These are phyloP conservation scores for Echium plantagineum DNA, from an alignment of 257 asterid genomes.

Conservation along the genomic window DNA sequence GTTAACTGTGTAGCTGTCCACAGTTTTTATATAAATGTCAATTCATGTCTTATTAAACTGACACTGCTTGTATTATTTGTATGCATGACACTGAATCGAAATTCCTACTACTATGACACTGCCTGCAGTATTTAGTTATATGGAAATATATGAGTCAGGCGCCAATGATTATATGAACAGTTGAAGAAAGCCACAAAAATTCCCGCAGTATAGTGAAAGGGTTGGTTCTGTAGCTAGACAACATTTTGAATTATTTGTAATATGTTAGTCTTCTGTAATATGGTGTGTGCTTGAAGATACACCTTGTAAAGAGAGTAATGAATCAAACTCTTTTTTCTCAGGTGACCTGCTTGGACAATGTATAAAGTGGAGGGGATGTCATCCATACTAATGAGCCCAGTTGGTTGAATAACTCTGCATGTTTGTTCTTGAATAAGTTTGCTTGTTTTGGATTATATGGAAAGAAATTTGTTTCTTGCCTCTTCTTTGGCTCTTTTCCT, in stretches of 20 bases:
- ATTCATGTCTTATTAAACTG: not conserved
- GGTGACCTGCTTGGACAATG: slow-evolving; percentile 11
- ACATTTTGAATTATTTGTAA: not conserved
- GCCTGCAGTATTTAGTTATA: no score
- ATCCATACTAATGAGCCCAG: slow-evolving; percentile 6
- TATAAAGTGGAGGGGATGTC: slow-evolving; percentile 15
- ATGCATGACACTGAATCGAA: no score
- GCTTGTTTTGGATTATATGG: slow-evolving; percentile 1
- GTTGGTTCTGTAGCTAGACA: not conserved
- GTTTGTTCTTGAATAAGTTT: slow-evolving; percentile 4
- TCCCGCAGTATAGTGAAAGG: not conserved
- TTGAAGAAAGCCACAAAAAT: not conserved
- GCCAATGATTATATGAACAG: not conserved
- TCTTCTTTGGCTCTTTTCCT: slow-evolving; percentile 6
- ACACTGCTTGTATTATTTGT: no score
- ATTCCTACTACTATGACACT: no score
- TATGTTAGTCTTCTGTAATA: not conserved
- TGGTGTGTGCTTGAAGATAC: not conserved
- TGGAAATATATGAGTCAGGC: no score
- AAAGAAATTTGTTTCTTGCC: no score
- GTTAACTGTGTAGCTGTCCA: not conserved
- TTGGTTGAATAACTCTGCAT: slow-evolving; percentile 6
- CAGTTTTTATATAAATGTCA: not conserved
- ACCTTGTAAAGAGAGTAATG: not conserved
- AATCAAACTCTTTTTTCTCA: not conserved